These are phyloP conservation scores for Candida quercuum DNA, from an alignment of 805 yeast species.

Conservation along the genomic window DNA sequence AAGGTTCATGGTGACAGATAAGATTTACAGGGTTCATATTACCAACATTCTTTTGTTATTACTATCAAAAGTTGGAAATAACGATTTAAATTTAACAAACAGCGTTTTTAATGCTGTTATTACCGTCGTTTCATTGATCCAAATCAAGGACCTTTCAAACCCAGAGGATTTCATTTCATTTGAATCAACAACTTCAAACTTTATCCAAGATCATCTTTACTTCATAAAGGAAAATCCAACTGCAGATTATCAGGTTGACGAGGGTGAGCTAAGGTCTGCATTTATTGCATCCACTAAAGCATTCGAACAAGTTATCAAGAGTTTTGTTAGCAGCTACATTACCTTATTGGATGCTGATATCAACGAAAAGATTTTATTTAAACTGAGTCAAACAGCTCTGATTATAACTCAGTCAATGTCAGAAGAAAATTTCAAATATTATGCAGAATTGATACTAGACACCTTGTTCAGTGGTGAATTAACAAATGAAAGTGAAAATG, in stretches of 20 bases:
- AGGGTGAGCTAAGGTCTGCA: constrained; percentile 46
- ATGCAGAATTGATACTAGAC: constrained; percentile 33
- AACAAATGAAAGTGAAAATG: constrained; percentile 50
- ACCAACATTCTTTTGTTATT: constrained; percentile 66
- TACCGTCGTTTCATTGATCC: constrained; percentile 64
- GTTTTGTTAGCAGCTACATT: constrained; percentile 55
- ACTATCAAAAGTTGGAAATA: constrained; percentile 81
- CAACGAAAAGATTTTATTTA: constrained; percentile 30
- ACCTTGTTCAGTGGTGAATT: constrained; percentile 50
- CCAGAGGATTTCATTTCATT: constrained; percentile 35
- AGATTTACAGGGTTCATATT: constrained; percentile 69
- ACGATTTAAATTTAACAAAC: constrained; percentile 72
- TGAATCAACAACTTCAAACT: constrained; percentile 40
- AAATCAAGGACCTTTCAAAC: constrained; percentile 52
- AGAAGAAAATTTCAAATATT: constrained; percentile 43
- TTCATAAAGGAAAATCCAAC: constrained; percentile 32
- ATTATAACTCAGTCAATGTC: constrained; percentile 55
- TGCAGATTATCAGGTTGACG: constrained; percentile 34
- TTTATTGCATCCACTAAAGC: constrained; percentile 68
- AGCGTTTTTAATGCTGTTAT: constrained; percentile 66
- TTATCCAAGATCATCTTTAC: constrained; percentile 60
- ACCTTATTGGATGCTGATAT: constrained; percentile 52
- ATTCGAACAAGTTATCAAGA: constrained; percentile 53
- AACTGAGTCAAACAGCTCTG: constrained; percentile 39
- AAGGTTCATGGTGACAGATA: constrained; percentile 58